Base-by-base conservation (phyloP, 2,329 filamentous ascomycete genomes). In the Monilinia polystroma region DNA sequence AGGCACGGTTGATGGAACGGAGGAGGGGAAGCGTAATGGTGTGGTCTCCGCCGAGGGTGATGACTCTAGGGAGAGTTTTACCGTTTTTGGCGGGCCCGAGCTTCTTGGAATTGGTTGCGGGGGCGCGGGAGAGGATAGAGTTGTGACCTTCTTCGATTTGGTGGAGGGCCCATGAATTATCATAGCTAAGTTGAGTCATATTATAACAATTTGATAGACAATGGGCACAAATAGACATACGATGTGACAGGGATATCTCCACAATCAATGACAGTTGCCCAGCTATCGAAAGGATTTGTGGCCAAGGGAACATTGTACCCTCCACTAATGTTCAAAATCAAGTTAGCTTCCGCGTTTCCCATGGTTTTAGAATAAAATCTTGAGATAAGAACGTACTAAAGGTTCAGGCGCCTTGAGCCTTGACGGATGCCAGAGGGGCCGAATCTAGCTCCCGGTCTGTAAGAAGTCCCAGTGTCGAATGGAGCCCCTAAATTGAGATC, bases 81-180 rank as follows among this genome's bases (percentile, higher is more conserved):
- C 88, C 90, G 43, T 87, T 84, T 76, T 87, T 88, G 0, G 90
- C 87, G 0, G 89, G 87, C 0, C 92, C 92, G 1, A 80, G 78
- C 74, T 87, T 85, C 59, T 87, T 77, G 3, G 90, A 85, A 70
- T 91, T 82, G 2, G 91, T 94, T 57, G 83, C 84, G 0, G 91
- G 92, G 1, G 83, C 78, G 47, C 91, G 88, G 70, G 88, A 89
- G 11, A 95, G 81, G 68, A 96, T 85, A 69, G 83, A 84, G 77
- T 90, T 89, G 79, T 96, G 92, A 11, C 92, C 92, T 78, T 94
- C 87, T 76, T 96, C 92, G 63, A 96, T 95, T 76, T 96, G 92
- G 69, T 89, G 84, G 32, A 96, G 86, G 10, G 92, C 92, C 78
- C 86, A 95, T 2, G 85, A 83, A 76, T 95, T 95, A 78, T 96